phyloP scores from a whole-genome alignment of 805 yeast species.

The Maudiozyma turicensis region DNA sequence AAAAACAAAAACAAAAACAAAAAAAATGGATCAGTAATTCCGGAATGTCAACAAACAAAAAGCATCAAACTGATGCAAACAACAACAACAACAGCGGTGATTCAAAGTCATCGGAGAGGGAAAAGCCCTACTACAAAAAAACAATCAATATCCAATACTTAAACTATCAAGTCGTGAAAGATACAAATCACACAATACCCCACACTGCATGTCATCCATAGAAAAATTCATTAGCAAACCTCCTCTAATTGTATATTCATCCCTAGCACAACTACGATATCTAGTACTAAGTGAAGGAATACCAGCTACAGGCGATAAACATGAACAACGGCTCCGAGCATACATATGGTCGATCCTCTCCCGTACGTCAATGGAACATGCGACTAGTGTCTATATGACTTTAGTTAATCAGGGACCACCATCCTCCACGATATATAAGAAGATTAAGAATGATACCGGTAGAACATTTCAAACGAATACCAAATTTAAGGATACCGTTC shows the following conservation, averaged over 20 bases:
- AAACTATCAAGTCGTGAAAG: neutral
- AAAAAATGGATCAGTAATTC: too few relatives aligned
- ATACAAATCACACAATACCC: neutral
- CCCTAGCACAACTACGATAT: slow-evolving; percentile 22
- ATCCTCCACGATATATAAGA: slow-evolving; percentile 40
- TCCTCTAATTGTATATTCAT: slow-evolving; percentile 20
- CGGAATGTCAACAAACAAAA: too few relatives aligned
- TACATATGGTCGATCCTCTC: slow-evolving; percentile 77
- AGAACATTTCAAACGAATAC: slow-evolving; percentile 73
- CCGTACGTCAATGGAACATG: slow-evolving; percentile 45
- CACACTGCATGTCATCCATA: slow-evolving; percentile 8
- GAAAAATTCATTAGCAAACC: slow-evolving; percentile 17
- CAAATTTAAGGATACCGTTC: slow-evolving; percentile 51
- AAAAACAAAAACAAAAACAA: too few relatives aligned
- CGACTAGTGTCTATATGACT: slow-evolving; percentile 45
- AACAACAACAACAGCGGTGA: too few relatives aligned
- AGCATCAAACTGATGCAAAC: too few relatives aligned
- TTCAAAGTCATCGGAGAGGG: neutral
- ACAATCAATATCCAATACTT: too few relatives aligned
- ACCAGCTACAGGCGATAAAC: slow-evolving; percentile 6
- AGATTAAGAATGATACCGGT: slow-evolving; percentile 78
- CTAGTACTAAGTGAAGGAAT: slow-evolving; percentile 16
- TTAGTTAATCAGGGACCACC: slow-evolving; percentile 50
- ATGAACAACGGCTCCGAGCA: slow-evolving; percentile 32
- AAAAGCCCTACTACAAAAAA: too few relatives aligned